phyloP scores from a whole-genome alignment of 495 filamentous ascomycete genomes.

The Daldinia bambusicola region DNA sequence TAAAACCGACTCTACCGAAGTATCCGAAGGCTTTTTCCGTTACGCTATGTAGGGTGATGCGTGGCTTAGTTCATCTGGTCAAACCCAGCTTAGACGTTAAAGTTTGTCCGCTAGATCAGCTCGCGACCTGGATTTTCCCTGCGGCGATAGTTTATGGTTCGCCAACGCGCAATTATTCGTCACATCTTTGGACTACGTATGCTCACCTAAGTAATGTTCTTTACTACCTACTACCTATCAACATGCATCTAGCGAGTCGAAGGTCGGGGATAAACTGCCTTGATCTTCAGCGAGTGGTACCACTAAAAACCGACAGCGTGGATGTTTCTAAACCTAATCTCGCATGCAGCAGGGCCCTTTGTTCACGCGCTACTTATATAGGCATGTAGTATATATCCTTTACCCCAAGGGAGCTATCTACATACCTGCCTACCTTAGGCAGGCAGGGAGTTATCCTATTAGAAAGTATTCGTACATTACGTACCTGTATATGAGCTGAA shows the following conservation, averaged over 20 bases:
- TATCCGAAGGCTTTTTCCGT: neutral
- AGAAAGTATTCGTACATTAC: neutral
- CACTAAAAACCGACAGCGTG: slow-evolving; percentile 30
- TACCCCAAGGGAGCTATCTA: too few relatives aligned
- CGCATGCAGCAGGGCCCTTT: slow-evolving; percentile 21
- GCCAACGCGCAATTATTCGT: slow-evolving; percentile 26
- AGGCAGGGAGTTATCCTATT: neutral
- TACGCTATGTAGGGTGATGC: too few relatives aligned
- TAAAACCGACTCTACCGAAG: neutral
- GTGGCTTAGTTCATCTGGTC: slow-evolving; percentile 1
- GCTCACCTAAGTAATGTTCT: neutral
- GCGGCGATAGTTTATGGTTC: slow-evolving; percentile 10
- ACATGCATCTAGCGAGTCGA: neutral
- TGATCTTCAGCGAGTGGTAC: slow-evolving; percentile 6
- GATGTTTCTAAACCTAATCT: slow-evolving; percentile 41
- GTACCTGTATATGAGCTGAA: too few relatives aligned
- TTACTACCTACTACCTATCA: neutral
- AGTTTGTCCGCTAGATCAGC: slow-evolving; percentile 14
- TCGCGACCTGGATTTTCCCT: slow-evolving; percentile 22
- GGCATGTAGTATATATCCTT: too few relatives aligned
- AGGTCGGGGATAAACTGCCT: neutral
- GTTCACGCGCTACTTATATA: neutral
- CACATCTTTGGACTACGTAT: slow-evolving; percentile 6
- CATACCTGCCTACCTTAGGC: slow-evolving; percentile 1
- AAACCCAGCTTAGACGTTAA: slow-evolving; percentile 12